Evolutionary conservation across 2,329 filamentous ascomycete species (phyloP).

Genomic region (Aspergillus ustus): DNA sequence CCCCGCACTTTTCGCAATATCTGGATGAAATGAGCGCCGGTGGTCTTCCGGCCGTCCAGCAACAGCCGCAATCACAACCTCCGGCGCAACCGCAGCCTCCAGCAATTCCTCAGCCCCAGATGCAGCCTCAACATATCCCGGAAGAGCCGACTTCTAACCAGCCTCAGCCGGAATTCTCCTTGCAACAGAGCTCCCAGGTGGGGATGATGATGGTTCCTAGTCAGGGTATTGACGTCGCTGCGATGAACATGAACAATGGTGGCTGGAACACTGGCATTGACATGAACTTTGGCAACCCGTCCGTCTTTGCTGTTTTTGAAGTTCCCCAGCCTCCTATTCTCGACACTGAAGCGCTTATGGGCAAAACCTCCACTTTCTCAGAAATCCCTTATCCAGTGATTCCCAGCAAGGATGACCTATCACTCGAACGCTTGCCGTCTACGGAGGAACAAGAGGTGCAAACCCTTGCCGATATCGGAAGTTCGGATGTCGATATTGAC

Average conservation of each 20-base stretch:
- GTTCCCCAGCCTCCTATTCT: conserved; percentile 69
- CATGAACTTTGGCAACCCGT: conserved; percentile 48
- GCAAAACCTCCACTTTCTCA: conserved; percentile 67
- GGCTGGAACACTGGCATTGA: conserved; percentile 54
- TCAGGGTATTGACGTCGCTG: conserved; percentile 73
- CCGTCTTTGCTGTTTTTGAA: conserved; percentile 70
- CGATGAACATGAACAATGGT: conserved; percentile 62
- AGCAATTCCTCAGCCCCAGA: conserved; percentile 43
- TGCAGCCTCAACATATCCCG: conserved; percentile 55
- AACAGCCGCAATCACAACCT: conserved; percentile 44
- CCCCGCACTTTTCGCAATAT: conserved; percentile 80
- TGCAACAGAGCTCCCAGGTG: conserved; percentile 67
- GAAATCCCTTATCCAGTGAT: conserved; percentile 44
- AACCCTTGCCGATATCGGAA: conserved; percentile 27
- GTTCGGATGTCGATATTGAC: conserved; percentile 57
- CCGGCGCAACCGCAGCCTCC: conserved; percentile 44
- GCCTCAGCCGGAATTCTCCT: conserved; percentile 57
- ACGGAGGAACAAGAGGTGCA: conserved; percentile 22
- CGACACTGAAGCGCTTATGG: conserved; percentile 66
- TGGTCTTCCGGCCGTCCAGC: conserved; percentile 49
- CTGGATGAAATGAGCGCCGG: conserved; percentile 72
- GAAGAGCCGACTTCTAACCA: conserved; percentile 71
- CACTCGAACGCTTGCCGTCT: conserved; percentile 47
- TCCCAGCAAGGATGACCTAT: conserved; percentile 55
- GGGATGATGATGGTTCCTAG: conserved; percentile 85